phyloP scores from a whole-genome alignment of 1,139 yeast genomes.

The Pneumocystis carinii region DNA sequence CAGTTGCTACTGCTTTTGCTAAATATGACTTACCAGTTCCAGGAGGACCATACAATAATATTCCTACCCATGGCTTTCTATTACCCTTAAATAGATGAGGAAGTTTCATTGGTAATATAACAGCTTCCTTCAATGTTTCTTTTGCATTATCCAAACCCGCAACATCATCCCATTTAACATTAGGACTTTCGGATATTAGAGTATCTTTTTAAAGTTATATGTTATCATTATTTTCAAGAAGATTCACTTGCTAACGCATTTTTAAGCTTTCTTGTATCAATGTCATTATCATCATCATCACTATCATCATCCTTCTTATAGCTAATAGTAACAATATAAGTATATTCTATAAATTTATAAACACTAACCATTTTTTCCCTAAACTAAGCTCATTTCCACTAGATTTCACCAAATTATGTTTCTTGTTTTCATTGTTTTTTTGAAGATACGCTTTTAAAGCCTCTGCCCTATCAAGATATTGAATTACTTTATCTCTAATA shows the following conservation, averaged over 20 bases:
- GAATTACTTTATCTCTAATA: constrained; percentile 77
- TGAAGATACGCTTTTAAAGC: constrained; percentile 83
- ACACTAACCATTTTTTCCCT: background rate
- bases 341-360: background rate
- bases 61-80: constrained; percentile 86
- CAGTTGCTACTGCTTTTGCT: constrained; percentile 98
- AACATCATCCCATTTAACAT: constrained; percentile 87
- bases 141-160: constrained; percentile 94
- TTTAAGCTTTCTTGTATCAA: constrained; percentile 73
- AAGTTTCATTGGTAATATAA: constrained; percentile 81
- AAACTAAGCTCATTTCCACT: constrained; percentile 19
- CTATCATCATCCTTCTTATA: constrained; percentile 23
- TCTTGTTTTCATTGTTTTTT: constrained; percentile 35
- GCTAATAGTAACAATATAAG: background rate
- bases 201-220: constrained; percentile 33
- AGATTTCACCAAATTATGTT: constrained; percentile 24
- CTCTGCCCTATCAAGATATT: constrained; percentile 85
- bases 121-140: constrained; percentile 94
- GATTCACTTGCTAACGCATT: constrained; percentile 58
- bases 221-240: background rate
- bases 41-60: constrained; percentile 89
- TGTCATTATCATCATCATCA: constrained; percentile 37
- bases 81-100: constrained; percentile 92
- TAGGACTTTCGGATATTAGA: constrained; percentile 79
- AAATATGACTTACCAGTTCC: constrained; percentile 96